Evolutionary conservation across 306 rosid species (phyloP), one percentile per base, ranked within the genome.

Genomic region (Mimosa bimucronata): DNA sequence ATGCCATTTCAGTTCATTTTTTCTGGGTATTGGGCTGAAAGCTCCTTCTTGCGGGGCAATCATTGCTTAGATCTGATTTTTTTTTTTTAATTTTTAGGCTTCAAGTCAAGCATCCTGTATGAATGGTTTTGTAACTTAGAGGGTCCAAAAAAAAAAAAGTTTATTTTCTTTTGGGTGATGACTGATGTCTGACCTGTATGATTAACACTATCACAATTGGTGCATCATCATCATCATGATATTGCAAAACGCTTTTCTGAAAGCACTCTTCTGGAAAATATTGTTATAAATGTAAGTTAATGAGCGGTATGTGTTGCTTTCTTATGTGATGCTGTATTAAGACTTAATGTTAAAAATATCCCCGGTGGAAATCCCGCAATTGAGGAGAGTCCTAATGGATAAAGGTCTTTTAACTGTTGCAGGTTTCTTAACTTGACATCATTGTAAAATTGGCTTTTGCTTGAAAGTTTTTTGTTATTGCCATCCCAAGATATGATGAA

Each of bases 401-500:
- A 9, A 16, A 16, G 76, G 19, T 14, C 8, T 81, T 74, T 14
- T 34, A 52, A 64, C 40, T 53, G 42, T 68, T 78, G 70, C 68
- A 81, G 88, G 72, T 25, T 69, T 55, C 15, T 76, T 48, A 50
- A 69, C 67, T 38, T 66, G 40, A 77, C 74, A 62, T 31, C 46
- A 46, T 40, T 31, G 64, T 38, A 26, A 62, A 23, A 34, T 83
- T 58, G 57, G 15, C 12, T 68, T 79, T 66, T 19, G 60, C 37
- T 76, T 21, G 72, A 78, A 69, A 78, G 78, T 30, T 71, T 28
- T 15, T 9, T 44, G 84, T 38, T 18, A 44, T 55, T 66, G 48
- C 21, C 0, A 3, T 55, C 57, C 18, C 11, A 23, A 57, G 75
- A 76, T 76, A 86, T 85, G 91, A 89, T 82, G 89, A 88, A 80